Percentiles rank a stretch among this genome's conserved stretches.
These are phyloP conservation scores for Cyberlindnera samutprakarnensis DNA, from an alignment of 805 yeast species.

Conservation along the genomic window DNA sequence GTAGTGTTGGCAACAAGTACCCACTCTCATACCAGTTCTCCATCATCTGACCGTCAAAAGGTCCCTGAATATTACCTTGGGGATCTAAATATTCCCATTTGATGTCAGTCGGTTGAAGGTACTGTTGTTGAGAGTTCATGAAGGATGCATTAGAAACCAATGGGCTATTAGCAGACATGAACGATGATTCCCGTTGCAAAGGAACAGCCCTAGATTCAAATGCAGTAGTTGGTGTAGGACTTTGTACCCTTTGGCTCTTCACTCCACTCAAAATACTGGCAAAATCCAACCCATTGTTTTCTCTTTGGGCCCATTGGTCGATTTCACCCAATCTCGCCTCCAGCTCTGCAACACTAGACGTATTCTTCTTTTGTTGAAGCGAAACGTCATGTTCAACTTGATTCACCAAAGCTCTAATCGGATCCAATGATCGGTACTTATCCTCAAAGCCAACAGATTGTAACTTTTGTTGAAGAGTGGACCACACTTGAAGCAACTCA, in stretches of 20 bases:
- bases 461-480: conserved; percentile 26
- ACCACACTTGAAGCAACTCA: conserved; percentile 48
- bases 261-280: conserved; percentile 17
- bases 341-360: conserved; percentile 10
- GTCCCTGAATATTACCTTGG: conserved; percentile 68
- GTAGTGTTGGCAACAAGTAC: conserved; percentile 48
- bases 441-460: conserved; percentile 23
- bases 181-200: conserved; percentile 5
- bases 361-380: conserved; percentile 2
- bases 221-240: background rate
- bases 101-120: conserved; percentile 34
- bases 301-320: conserved; percentile 15
- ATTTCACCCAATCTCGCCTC: conserved; percentile 13
- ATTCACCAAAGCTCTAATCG: conserved; percentile 15
- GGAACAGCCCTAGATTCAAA: conserved; percentile 1
- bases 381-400: conserved; percentile 18
- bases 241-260: conserved; percentile 4
- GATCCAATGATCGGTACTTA: conserved; percentile 25
- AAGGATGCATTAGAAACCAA: conserved; percentile 2
- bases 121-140: conserved; percentile 8
- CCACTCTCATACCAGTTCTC: conserved; percentile 66
- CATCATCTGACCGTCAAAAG: conserved; percentile 69
- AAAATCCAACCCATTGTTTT: conserved; percentile 18
- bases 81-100: conserved; percentile 74
- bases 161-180: conserved; percentile 9